These are phyloP conservation scores for Gynostemma pentaphyllum DNA, from an alignment of 306 rosid species.

Conservation along the genomic window DNA sequence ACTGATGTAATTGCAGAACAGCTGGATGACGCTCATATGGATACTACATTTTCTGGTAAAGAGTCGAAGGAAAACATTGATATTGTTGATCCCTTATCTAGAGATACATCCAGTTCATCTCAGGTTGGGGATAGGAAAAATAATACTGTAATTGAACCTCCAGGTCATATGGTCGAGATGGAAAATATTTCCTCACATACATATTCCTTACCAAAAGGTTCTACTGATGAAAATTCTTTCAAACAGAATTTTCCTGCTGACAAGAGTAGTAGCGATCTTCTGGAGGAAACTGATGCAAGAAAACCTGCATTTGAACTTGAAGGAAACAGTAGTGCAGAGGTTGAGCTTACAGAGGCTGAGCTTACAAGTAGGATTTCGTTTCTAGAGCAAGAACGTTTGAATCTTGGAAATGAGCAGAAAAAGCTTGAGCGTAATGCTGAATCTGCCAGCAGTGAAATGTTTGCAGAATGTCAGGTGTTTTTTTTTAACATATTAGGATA, in stretches of 20 bases:
- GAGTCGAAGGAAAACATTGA: constrained; percentile 12
- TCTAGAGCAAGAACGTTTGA: constrained; percentile 53
- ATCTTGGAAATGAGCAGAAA: constrained; percentile 63
- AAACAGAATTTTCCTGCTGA: constrained; percentile 24
- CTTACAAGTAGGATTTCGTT: constrained; percentile 20
- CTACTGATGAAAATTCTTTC: constrained; percentile 13
- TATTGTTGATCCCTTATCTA: constrained; percentile 3
- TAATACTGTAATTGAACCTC: constrained; percentile 22
- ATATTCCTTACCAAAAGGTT: constrained; percentile 21
- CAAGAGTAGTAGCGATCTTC: constrained; percentile 12
- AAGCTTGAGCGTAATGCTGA: constrained; percentile 88
- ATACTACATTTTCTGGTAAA: constrained; percentile 12
- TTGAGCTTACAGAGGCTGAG: constrained; percentile 23
- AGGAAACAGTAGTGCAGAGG: background rate
- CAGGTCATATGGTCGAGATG: constrained; percentile 22
- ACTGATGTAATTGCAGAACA: constrained; percentile 27
- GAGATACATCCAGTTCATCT: constrained; percentile 9
- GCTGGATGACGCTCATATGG: constrained; percentile 21
- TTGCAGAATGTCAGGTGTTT: constrained; percentile 83
- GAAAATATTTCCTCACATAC: constrained; percentile 13
- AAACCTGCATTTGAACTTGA: constrained; percentile 16
- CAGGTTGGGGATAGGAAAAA: constrained; percentile 23
- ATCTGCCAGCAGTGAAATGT: constrained; percentile 74
- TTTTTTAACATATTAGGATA: background rate
- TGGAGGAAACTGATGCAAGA: constrained; percentile 20